Base-by-base conservation (phyloP, 2,329 filamentous ascomycete genomes). In the Fusarium sp. region DNA sequence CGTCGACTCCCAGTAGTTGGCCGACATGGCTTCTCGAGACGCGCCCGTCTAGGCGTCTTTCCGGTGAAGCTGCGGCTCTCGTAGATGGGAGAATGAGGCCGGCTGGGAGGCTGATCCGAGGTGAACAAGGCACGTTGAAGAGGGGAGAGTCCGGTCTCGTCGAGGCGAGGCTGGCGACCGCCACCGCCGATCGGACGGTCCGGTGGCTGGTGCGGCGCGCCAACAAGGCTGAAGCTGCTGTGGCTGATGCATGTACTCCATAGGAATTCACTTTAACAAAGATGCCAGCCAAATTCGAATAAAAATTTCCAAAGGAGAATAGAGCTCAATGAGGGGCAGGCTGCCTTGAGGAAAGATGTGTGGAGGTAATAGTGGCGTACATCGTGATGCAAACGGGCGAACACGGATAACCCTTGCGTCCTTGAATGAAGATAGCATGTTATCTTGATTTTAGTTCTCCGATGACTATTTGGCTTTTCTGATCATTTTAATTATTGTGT, bases 1-100 rank as follows among this genome's bases (percentile, higher is more conserved):
- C 30, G 95, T 97, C 65, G 97, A 98, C 74, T 95, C 93, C 95
- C 95, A 99, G 86, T 96, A 99, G 84, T 96, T 98, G 81, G 95
- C 94, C 37, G 96, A 94, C 96, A 98, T 98, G 63, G 68, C 79
- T 61, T 70, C 58, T 69, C 60, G 64, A 64, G 66, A 33, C 61
- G 63, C 68, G 54, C 32, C 68, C 50, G 70, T 66, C 35, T 65
- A 68, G 61, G 61, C 67, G 52, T 65, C 63, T 65, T 38, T 65
- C 54, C 61, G 37, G 17, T 32, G 61, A 37, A 17, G 47, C 22
- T 30, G 35, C 11, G 30, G 22, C 47, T 25, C 17, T 60, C 14
- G 38, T 20, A n/a, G 17, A 20, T 15, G 43, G 14, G 14, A 38
- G 54, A 33, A 30, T 35, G 59, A 33, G 43, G 27, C 65, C 62